These are phyloP conservation scores for Infundibulicybe gibba DNA, from an alignment of 768 basidiomycete species.

Conservation along the genomic window DNA sequence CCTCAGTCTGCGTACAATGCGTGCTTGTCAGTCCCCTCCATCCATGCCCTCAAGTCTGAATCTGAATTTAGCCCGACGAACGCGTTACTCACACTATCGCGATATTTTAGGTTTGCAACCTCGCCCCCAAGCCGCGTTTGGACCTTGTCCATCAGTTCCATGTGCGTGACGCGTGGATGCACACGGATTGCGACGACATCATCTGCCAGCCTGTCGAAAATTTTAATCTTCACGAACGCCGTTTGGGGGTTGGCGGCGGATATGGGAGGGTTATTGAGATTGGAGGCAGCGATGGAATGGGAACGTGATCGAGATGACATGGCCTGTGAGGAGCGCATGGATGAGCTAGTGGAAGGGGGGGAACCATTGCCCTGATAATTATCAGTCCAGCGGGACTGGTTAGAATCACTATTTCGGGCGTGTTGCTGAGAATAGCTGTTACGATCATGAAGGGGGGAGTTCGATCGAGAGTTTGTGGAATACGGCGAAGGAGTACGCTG, in stretches of 20 bases:
- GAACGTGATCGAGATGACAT: conserved; percentile 53
- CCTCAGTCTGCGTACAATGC: conserved; percentile 74
- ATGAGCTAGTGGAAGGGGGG: conserved; percentile 41
- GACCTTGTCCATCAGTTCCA: conserved; percentile 89
- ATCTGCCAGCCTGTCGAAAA: conserved; percentile 90
- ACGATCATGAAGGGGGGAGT: conserved; percentile 30
- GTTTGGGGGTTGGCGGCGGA: conserved; percentile 76
- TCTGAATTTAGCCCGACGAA: conserved; percentile 65
- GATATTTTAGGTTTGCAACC: conserved; percentile 65
- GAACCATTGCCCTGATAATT: conserved; percentile 21
- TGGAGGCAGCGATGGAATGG: conserved; percentile 46
- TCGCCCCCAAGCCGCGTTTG: conserved; percentile 80
- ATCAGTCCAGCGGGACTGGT: conserved; percentile 25
- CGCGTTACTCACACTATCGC: conserved; percentile 64
- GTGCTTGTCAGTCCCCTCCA: conserved; percentile 78
- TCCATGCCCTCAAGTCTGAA: conserved; percentile 65
- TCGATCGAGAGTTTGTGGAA: conserved; percentile 38
- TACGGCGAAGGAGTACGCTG: conserved; percentile 33
- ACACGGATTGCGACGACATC: conserved; percentile 97
- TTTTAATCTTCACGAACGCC: conserved; percentile 97
- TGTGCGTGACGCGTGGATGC: conserved; percentile 84
- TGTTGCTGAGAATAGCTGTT: conserved; percentile 24
- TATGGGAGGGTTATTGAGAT: conserved; percentile 67
- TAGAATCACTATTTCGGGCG: conserved; percentile 20
- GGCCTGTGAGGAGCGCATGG: conserved; percentile 50